Percentiles rank a stretch among this genome's conserved stretches.
These are phyloP conservation scores for Blastobotrys buckinghamii DNA, from an alignment of 1,139 yeast species.

Conservation along the genomic window DNA sequence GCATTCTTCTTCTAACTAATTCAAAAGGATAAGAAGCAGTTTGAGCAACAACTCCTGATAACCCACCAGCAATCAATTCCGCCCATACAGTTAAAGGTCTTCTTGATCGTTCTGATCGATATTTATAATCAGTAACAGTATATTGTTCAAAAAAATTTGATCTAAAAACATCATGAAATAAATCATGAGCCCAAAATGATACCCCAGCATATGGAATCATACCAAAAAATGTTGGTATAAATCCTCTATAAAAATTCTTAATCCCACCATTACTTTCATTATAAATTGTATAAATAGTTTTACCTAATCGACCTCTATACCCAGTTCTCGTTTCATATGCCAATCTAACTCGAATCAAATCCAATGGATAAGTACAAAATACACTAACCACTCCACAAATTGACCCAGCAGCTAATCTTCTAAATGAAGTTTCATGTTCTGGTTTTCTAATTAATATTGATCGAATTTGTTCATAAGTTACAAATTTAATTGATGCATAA, in stretches of 20 bases:
- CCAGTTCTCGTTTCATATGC: conserved; percentile 64
- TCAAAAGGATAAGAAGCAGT: conserved; percentile 97
- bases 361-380: conserved; percentile 87
- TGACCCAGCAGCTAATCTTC: conserved; percentile 86
- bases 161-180: conserved; percentile 79
- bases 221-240: conserved; percentile 88
- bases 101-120: conserved; percentile 26
- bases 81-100: conserved; percentile 78
- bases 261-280: conserved; percentile 40
- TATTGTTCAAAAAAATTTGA: conserved; percentile 40
- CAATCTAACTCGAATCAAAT: conserved; percentile 79
- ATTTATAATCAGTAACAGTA: conserved; percentile 12
- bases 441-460: conserved; percentile 69
- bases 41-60: conserved; percentile 92
- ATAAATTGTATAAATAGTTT: conserved; percentile 53
- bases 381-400: conserved; percentile 81
- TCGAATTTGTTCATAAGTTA: conserved; percentile 93
- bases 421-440: conserved; percentile 66
- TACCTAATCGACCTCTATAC: conserved; percentile 37
- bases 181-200: conserved; percentile 89
- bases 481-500: conserved; percentile 94
- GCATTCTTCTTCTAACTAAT: conserved; percentile 91
- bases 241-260: conserved; percentile 78
- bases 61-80: conserved; percentile 87
- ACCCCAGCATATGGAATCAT: conserved; percentile 99